Percentiles rank a stretch among this genome's conserved stretches.
Conservation (phyloP, 139 green algal genomes). For the Coelastrella sp. region DNA sequence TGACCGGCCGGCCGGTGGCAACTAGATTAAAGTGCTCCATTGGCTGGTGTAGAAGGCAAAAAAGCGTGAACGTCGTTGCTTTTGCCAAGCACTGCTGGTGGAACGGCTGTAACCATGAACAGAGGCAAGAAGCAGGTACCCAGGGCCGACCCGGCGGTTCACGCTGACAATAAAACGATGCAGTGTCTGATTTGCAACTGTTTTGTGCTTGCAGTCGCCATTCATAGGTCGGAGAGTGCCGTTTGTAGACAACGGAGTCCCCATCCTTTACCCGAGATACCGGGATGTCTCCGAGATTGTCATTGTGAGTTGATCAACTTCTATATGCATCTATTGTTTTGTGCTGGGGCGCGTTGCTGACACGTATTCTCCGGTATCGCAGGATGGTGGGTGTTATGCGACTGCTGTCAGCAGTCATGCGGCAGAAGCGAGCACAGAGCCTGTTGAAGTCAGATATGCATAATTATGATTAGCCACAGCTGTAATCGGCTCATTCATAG, state of each 20-base stretch:
- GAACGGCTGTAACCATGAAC: neutral
- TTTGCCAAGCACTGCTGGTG: neutral
- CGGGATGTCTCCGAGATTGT: constrained; percentile 24
- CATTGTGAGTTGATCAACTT: neutral
- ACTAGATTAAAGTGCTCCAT: neutral
- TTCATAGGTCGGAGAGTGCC: constrained; percentile 46
- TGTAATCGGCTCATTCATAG: too few species aligned
- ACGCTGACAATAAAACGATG: too few species aligned
- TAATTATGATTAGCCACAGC: too few species aligned
- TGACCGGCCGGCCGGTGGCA: neutral
- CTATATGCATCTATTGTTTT: neutral
- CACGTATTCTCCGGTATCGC: neutral
- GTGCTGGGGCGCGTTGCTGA: neutral
- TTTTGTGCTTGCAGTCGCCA: constrained; percentile 7
- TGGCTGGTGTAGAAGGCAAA: too few species aligned
- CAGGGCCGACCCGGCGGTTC: too few species aligned
- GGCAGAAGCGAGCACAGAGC: neutral
- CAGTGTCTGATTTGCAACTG: neutral
- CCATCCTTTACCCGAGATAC: constrained; percentile 49
- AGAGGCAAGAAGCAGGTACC: constrained; percentile 41
- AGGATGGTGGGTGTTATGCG: constrained; percentile 5
- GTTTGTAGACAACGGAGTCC: constrained; percentile 45
- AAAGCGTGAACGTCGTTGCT: too few species aligned
- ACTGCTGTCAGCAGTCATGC: neutral
- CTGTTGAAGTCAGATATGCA: too few species aligned